Evolutionary conservation across 2,329 filamentous ascomycete genomes (phyloP).

Genomic region (Aspergillus carbonarius): DNA sequence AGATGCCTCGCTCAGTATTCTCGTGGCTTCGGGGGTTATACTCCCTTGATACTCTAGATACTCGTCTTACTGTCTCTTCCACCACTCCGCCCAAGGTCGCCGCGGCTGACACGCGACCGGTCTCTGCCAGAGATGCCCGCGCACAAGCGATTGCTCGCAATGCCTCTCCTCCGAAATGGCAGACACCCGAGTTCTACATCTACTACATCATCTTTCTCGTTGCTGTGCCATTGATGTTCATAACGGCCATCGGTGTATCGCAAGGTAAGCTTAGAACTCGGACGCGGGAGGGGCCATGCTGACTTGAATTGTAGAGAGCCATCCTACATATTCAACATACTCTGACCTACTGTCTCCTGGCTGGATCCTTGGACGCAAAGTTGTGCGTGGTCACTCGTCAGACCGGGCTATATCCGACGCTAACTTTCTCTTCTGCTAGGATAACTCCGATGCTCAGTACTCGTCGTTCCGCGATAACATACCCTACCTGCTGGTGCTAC

Average conservation of each 20-base stretch:
- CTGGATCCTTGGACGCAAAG: conserved; percentile 90
- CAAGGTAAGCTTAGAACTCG: conserved; percentile 57
- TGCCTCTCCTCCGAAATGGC: conserved; percentile 71
- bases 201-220: conserved; percentile 71
- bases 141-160: conserved; percentile 45
- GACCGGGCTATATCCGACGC: neutral
- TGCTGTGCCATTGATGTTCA: conserved; percentile 83
- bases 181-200: conserved; percentile 77
- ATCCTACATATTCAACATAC: conserved; percentile 78
- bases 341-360: conserved; percentile 70
- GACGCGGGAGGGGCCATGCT: conserved; percentile 10
- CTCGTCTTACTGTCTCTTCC: conserved; percentile 69
- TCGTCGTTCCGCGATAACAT: conserved; percentile 80
- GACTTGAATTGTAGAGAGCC: conserved; percentile 58
- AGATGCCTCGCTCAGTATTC: conserved; percentile 45
- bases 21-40: conserved; percentile 56
- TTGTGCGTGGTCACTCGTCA: conserved; percentile 55
- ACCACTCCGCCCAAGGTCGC: conserved; percentile 63
- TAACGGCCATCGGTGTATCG: conserved; percentile 82
- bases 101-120: conserved; percentile 52
- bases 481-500: conserved; percentile 71
- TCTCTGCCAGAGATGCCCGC: conserved; percentile 37
- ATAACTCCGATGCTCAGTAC: conserved; percentile 89
- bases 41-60: conserved; percentile 67
- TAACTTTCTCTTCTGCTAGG: conserved; percentile 51